These are phyloP conservation scores for Emergomyces africanus DNA, from an alignment of 2,329 filamentous ascomycete genomes.

Conservation along the genomic window DNA sequence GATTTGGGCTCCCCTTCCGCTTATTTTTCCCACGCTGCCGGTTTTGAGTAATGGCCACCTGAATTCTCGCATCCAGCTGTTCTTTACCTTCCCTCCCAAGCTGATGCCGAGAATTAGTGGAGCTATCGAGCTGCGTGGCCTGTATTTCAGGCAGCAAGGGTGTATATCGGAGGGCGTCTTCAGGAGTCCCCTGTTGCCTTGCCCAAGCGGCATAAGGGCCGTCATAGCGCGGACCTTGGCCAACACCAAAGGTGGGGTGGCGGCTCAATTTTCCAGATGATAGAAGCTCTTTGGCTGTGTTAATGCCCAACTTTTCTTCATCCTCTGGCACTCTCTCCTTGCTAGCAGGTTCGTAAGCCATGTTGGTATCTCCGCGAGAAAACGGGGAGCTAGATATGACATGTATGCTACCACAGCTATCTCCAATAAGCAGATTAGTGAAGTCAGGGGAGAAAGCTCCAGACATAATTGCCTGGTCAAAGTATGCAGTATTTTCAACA, in stretches of 20 bases:
- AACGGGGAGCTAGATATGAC: conserved; percentile 32
- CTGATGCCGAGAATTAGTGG: conserved; percentile 10
- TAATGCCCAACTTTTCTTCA: conserved; percentile 11
- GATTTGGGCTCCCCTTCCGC: not conserved
- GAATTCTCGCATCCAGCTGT: conserved; percentile 15
- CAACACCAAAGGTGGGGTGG: conserved; percentile 27
- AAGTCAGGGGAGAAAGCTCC: conserved; percentile 45
- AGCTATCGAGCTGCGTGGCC: conserved; percentile 21
- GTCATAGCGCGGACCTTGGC: conserved; percentile 27
- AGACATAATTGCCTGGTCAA: conserved; percentile 44
- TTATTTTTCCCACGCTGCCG: conserved; percentile 1
- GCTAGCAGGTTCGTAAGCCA: conserved; percentile 15
- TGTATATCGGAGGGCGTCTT: conserved; percentile 13
- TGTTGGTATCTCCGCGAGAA: conserved; percentile 10
- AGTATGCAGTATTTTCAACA: conserved; percentile 36
- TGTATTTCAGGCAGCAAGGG: conserved; percentile 17
- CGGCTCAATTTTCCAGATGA: conserved; percentile 20
- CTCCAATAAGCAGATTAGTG: conserved; percentile 44
- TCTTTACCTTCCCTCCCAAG: conserved; percentile 12
- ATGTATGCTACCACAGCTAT: conserved; percentile 43
- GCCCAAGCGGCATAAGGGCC: conserved; percentile 32
- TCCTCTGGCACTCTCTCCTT: not conserved
- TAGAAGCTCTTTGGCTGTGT: conserved; percentile 19
- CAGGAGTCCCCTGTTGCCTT: conserved; percentile 15
- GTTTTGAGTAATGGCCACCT: conserved; percentile 20